Evolutionary conservation across 345 rosid species (phyloP).

Genomic region (Toxicodendron radicans): DNA sequence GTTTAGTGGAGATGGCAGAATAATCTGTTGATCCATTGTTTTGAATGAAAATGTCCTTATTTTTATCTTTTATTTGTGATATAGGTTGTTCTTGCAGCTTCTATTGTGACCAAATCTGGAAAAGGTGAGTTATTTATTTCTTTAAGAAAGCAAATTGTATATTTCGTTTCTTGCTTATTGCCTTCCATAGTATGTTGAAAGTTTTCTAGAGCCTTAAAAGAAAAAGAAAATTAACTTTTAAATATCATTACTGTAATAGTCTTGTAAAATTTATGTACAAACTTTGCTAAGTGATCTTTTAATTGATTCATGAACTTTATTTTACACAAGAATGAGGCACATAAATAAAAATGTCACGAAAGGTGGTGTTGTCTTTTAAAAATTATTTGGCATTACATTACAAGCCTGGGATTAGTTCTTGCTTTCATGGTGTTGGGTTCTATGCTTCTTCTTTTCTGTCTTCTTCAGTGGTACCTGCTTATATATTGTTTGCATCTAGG

Average conservation of each 20-base stretch:
- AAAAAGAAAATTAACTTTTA: not conserved
- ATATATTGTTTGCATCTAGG: not conserved
- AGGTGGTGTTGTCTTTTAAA: not conserved
- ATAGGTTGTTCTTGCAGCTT: conserved; percentile 93
- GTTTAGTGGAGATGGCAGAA: too few relatives aligned
- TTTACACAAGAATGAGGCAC: not conserved
- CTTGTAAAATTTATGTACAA: not conserved
- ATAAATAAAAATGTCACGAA: not conserved
- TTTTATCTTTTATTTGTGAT: conserved; percentile 17
- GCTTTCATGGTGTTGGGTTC: not conserved
- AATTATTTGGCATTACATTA: too few relatives aligned
- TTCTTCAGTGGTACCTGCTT: not conserved
- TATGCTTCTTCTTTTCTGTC: too few relatives aligned
- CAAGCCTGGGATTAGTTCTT: not conserved
- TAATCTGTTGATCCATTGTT: not conserved
- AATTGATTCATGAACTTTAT: not conserved
- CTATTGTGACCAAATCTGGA: conserved; percentile 83
- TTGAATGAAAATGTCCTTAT: not conserved
- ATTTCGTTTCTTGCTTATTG: not conserved
- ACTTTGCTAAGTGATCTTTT: not conserved
- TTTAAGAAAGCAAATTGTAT: not conserved
- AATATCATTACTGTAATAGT: not conserved
- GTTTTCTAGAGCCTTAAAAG: not conserved
- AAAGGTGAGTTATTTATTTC: conserved; percentile 59
- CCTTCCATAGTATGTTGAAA: not conserved